Percentiles rank a stretch among this genome's conserved stretches.
phyloP scores from a whole-genome alignment of 805 yeast species.

The Komagataella pseudopastoris region DNA sequence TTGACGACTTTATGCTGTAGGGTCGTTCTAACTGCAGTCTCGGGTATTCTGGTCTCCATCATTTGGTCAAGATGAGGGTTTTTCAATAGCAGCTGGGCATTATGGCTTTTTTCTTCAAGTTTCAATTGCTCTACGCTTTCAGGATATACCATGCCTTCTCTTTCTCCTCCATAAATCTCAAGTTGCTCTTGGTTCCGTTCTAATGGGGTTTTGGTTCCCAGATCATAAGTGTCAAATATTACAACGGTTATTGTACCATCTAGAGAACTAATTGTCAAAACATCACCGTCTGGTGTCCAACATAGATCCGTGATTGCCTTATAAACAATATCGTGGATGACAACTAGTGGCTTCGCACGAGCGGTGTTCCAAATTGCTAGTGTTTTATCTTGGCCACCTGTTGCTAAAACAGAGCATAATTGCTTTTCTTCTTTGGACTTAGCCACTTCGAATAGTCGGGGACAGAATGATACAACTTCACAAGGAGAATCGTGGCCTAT shows the following conservation, averaged over 20 bases:
- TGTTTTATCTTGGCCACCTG: slow-evolving; percentile 90
- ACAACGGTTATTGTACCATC: slow-evolving; percentile 74
- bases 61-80: slow-evolving; percentile 4
- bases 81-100: slow-evolving; percentile 4
- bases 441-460: slow-evolving; percentile 34
- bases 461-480: slow-evolving; percentile 67
- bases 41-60: slow-evolving; percentile 16
- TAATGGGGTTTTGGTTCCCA: slow-evolving; percentile 47
- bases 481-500: slow-evolving; percentile 82
- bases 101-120: slow-evolving; percentile 51
- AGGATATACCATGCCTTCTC: slow-evolving; percentile 74
- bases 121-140: slow-evolving; percentile 72
- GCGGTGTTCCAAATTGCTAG: slow-evolving; percentile 82
- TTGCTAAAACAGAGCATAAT: slow-evolving; percentile 66
- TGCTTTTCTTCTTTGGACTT: slow-evolving; percentile 3
- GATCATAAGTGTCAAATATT: slow-evolving; percentile 46
- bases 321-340: slow-evolving; percentile 60
- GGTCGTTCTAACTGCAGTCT: slow-evolving; percentile 15
- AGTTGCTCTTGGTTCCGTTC: slow-evolving; percentile 58
- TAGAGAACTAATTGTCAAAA: slow-evolving; percentile 63
- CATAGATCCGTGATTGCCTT: slow-evolving; percentile 80
- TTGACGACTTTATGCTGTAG: slow-evolving; percentile 7
- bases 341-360: slow-evolving; percentile 62
- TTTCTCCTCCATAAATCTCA: slow-evolving; percentile 77
- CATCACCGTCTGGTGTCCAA: slow-evolving; percentile 77